These are phyloP conservation scores for Remersonia thermophila DNA, from an alignment of 2,329 filamentous ascomycete species.

Conservation along the genomic window DNA sequence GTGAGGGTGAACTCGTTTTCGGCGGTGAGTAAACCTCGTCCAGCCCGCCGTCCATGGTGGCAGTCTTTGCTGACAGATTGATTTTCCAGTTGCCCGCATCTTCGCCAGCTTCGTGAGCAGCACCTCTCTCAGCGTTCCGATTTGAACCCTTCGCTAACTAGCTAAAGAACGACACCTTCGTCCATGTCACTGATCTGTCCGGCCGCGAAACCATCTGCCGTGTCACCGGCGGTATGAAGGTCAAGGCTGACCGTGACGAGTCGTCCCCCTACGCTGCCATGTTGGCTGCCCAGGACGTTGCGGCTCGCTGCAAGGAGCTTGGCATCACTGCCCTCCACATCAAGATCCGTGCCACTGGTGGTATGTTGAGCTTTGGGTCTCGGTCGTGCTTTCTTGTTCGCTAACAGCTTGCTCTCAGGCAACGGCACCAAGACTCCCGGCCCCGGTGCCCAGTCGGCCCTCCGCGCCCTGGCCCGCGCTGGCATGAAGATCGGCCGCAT, in stretches of 20 bases:
- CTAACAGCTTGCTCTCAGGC: conserved; percentile 31
- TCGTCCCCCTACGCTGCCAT: conserved; percentile 99
- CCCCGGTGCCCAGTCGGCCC: conserved; percentile 96
- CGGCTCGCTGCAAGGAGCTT: conserved; percentile 64
- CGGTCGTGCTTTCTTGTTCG: conserved; percentile 1
- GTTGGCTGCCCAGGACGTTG: conserved; percentile 99
- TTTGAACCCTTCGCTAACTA: conserved; percentile 2
- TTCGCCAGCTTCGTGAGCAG: conserved; percentile 64
- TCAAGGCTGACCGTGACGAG: conserved; percentile 99
- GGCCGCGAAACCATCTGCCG: conserved; percentile 99
- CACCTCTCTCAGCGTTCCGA: not conserved
- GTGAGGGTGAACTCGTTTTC: conserved; percentile 84
- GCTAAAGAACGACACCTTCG: conserved; percentile 64
- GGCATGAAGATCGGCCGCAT: conserved; percentile 99
- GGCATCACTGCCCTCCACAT: conserved; percentile 91
- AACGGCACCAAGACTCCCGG: conserved; percentile 99
- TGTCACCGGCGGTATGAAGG: conserved; percentile 99
- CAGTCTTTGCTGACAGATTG: conserved; percentile 2
- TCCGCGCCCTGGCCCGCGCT: conserved; percentile 95
- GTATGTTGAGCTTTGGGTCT: conserved; percentile 37
- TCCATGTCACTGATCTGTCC: conserved; percentile 99
- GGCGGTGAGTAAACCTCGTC: conserved; percentile 41
- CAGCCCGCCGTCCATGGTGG: not conserved
- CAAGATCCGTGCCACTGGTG: conserved; percentile 99
- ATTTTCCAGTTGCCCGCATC: conserved; percentile 62